phyloP scores from a whole-genome alignment of 1,284 basidiomycete genomes.

The Naganishia albida region DNA sequence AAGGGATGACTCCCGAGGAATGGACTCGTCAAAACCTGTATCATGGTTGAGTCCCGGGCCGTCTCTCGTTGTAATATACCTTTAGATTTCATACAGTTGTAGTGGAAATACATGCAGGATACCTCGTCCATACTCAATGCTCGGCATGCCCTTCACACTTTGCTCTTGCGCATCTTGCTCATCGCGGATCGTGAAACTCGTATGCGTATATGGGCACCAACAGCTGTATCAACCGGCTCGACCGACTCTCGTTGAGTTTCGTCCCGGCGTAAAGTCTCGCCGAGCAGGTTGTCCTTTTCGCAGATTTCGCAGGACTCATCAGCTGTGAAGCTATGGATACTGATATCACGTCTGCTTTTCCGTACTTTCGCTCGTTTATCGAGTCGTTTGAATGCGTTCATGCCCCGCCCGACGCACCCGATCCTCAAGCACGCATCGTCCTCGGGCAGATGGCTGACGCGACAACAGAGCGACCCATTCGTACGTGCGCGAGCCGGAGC shows the following conservation, averaged over 20 bases:
- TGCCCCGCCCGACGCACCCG: background rate
- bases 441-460: conserved; percentile 51
- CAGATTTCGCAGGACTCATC: background rate
- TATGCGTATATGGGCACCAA: too few relatives aligned
- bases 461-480: conserved; percentile 50
- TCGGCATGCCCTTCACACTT: too few relatives aligned
- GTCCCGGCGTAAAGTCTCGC: background rate
- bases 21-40: conserved; percentile 32
- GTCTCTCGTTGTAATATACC: conserved; percentile 8
- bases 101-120: conserved; percentile 5
- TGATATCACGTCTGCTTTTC: too few relatives aligned
- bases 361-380: too few relatives aligned
- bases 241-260: background rate
- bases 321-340: too few relatives aligned
- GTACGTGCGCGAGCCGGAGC: conserved; percentile 40
- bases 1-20: conserved; percentile 30
- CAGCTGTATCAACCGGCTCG: too few relatives aligned
- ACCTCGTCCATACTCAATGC: background rate
- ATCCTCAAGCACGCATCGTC: conserved; percentile 38
- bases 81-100: conserved; percentile 11
- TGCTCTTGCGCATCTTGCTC: too few relatives aligned
- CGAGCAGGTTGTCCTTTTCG: background rate
- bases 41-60: conserved; percentile 18
- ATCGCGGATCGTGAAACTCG: too few relatives aligned
- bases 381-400: background rate